These are phyloP conservation scores for Periconia digitata DNA, from an alignment of 2,329 filamentous ascomycete species.

Conservation along the genomic window DNA sequence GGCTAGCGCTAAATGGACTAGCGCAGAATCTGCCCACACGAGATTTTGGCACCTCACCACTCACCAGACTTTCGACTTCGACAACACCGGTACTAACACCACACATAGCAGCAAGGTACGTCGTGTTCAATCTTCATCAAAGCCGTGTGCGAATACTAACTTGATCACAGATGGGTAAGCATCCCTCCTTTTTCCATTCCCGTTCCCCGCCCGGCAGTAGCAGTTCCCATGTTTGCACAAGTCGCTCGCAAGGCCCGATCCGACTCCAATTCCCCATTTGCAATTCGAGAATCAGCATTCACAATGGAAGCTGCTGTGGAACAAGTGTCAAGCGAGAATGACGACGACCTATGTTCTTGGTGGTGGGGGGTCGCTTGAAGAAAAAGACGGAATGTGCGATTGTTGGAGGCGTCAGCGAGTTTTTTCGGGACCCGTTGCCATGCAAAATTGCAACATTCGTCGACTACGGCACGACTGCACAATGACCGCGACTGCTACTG, in stretches of 20 bases:
- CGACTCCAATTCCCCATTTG: not conserved
- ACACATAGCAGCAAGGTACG: conserved; percentile 60
- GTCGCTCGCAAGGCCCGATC: not conserved
- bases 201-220: conserved; percentile 34
- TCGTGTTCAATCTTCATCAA: conserved; percentile 5
- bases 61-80: conserved; percentile 24
- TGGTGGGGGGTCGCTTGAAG: not conserved
- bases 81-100: conserved; percentile 45
- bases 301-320: not conserved
- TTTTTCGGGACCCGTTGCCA: not conserved
- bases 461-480: not conserved
- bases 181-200: conserved; percentile 26
- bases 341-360: not conserved
- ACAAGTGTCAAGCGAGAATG: not conserved
- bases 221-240: conserved; percentile 18
- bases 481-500: conserved; percentile 27
- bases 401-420: not conserved
- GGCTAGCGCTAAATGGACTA: conserved; percentile 11
- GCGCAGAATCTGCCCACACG: conserved; percentile 22
- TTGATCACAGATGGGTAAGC: conserved; percentile 64
- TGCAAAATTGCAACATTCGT: not conserved
- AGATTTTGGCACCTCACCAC: conserved; percentile 21
- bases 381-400: not conserved
- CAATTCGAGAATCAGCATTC: not conserved
- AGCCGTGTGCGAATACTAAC: conserved; percentile 25